Percentiles rank a stretch among this genome's conserved stretches.
phyloP scores from a whole-genome alignment of 495 filamentous ascomycete species.

The Hyaloscypha finlandica region DNA sequence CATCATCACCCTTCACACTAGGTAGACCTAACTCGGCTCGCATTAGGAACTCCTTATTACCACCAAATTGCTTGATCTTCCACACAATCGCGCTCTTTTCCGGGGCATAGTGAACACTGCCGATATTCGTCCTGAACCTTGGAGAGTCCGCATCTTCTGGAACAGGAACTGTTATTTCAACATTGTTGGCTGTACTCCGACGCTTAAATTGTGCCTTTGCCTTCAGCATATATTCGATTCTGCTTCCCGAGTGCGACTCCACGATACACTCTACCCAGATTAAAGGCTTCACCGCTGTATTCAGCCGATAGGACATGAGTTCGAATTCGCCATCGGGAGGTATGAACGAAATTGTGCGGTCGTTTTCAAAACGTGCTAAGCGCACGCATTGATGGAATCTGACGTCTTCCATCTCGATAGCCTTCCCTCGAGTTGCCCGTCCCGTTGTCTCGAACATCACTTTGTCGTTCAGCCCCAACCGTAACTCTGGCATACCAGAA shows the following conservation, averaged over 20 bases:
- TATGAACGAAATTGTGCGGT: slow-evolving; percentile 98
- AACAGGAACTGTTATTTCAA: slow-evolving; percentile 96
- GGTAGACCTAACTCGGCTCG: slow-evolving; percentile 95
- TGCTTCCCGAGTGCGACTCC: slow-evolving; percentile 87
- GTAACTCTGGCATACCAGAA: slow-evolving; percentile 96
- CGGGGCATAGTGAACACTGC: slow-evolving; percentile 96
- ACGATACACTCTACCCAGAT: slow-evolving; percentile 99
- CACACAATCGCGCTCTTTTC: slow-evolving; percentile 98
- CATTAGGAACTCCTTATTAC: slow-evolving; percentile 98
- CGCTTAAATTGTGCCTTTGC: slow-evolving; percentile 98
- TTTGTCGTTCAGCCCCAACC: slow-evolving; percentile 96
- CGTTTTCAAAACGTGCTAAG: slow-evolving; percentile 94
- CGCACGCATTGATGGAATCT: slow-evolving; percentile 99
- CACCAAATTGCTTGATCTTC: slow-evolving; percentile 99
- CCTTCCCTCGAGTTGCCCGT: slow-evolving; percentile 90
- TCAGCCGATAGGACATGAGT: slow-evolving; percentile 98
- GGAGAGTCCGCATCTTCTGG: slow-evolving; percentile 97
- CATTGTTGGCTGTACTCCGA: slow-evolving; percentile 96
- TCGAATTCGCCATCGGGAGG: slow-evolving; percentile 98
- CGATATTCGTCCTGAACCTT: slow-evolving; percentile 96
- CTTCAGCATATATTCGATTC: slow-evolving; percentile 99
- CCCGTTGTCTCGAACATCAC: slow-evolving; percentile 99
- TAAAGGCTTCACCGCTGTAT: slow-evolving; percentile 97
- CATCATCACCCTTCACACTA: slow-evolving; percentile 94
- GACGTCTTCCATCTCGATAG: slow-evolving; percentile 99